Percentiles rank a stretch among this genome's conserved stretches.
Conservation (phyloP, 208 protist genomes). For the Willaertia magna region DNA sequence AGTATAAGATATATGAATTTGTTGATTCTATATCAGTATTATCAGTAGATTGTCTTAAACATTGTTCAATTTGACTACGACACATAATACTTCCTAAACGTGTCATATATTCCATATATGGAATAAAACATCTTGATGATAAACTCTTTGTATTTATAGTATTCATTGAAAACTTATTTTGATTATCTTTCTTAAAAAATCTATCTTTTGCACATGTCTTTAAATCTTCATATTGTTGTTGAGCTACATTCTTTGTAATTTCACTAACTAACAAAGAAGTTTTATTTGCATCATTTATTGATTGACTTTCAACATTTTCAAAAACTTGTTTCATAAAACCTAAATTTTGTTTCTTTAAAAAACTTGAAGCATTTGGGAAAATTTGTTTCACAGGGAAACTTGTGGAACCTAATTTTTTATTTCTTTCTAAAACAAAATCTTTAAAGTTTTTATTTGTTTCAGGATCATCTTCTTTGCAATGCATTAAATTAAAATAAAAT, state of each 20-base stretch:
- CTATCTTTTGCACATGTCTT: background rate
- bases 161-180: background rate
- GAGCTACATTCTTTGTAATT: background rate
- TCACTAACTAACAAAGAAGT: background rate
- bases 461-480: background rate
- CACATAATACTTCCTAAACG: background rate
- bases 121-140: background rate
- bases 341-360: background rate
- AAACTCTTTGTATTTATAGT: background rate
- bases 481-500: conserved; percentile 1
- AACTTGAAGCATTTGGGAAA: background rate
- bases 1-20: background rate
- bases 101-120: background rate
- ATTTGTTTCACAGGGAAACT: background rate
- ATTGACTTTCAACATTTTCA: background rate
- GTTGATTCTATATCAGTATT: background rate
- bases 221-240: background rate
- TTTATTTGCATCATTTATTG: background rate
- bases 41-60: background rate
- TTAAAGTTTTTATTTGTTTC: background rate
- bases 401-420: background rate
- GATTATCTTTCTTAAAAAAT: background rate
- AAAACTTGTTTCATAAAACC: background rate
- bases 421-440: background rate
- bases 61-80: background rate